Percentiles rank a stretch among this genome's conserved stretches.
Conservation (phyloP, 495 filamentous ascomycete genomes). For the Filosporella fistucella region DNA sequence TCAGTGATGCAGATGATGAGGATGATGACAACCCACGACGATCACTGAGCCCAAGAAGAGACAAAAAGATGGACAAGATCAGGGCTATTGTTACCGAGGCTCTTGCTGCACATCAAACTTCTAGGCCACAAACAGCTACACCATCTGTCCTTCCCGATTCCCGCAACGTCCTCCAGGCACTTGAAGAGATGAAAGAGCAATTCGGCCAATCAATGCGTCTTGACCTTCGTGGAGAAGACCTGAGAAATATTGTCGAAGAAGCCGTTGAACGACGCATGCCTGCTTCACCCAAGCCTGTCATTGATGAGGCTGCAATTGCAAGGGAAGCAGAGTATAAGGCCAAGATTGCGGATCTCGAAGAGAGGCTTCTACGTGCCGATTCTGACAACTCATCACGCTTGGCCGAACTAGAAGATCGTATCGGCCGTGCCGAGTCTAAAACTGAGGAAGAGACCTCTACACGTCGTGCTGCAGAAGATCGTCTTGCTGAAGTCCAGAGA, state of each 20-base stretch:
- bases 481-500: constrained; percentile 63
- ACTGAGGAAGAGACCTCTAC: constrained; percentile 57
- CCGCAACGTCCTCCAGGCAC: constrained; percentile 47
- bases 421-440: constrained; percentile 43
- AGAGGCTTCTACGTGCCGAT: constrained; percentile 31
- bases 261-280: constrained; percentile 47
- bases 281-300: constrained; percentile 22
- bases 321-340: constrained; percentile 22
- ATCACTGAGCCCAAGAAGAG: constrained; percentile 61
- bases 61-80: constrained; percentile 80
- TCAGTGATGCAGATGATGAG: constrained; percentile 84
- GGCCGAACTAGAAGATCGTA: constrained; percentile 38
- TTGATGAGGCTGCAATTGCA: constrained; percentile 31
- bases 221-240: constrained; percentile 47
- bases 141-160: constrained; percentile 37
- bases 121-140: constrained; percentile 14
- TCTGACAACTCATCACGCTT: constrained; percentile 32
- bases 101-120: constrained; percentile 51
- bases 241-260: constrained; percentile 55
- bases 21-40: constrained; percentile 73
- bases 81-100: constrained; percentile 76
- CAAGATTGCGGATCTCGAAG: constrained; percentile 34
- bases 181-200: constrained; percentile 53
- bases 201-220: constrained; percentile 37
- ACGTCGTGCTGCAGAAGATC: constrained; percentile 68